Base-by-base conservation (phyloP, 495 filamentous ascomycete species). In the Xylaria intraflava region DNA sequence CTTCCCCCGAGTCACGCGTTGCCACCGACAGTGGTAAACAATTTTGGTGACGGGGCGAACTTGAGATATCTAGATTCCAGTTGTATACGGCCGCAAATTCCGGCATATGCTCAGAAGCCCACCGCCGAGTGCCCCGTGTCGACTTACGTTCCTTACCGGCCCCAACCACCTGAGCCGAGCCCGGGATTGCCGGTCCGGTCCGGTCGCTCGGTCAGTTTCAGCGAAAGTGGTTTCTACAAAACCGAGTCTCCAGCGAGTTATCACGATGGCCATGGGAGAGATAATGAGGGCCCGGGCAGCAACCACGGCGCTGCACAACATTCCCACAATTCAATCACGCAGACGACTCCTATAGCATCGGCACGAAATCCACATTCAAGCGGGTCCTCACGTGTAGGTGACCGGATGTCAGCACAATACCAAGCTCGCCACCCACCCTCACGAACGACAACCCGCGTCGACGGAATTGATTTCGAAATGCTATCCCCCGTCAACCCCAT, bases 31-130 rank as follows among this genome's bases (percentile, higher is more conserved):
- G 16, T 8, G 35, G 10, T 20, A 8, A 39, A 19, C 7, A 11
- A 52, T 1, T 11, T 11, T 11, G 17, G 8, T 23, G 19, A n/a
- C 12, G 23, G 47, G 2, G 16, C 19, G 7, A 36, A 2, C n/a
- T 22, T n/a, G 11, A 31, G 43, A 33, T 8, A 1, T 9, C 7
- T 1, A 6, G 22, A n/a, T 14, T 19, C 3, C 2, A 46, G 16
- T 6, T 2, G 2, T 19, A 5, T 1, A 1, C 36, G 23, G 9
- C 54, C 57, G 0, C 44, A 44, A 10, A 51, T 36, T 41, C 47
- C 51, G 20, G 17, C 20, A 10, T 62, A 65, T 48, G 16, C 33
- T 26, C 57, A 35, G 12, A 20, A 14, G 29, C 1, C 29, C 30
- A 2, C n/a, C 27, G 7, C 2, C 10, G 44, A 5, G 2, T 36